Evolutionary conservation across 2,329 filamentous ascomycete genomes (phyloP).

Genomic region (Sporothrix humicola): DNA sequence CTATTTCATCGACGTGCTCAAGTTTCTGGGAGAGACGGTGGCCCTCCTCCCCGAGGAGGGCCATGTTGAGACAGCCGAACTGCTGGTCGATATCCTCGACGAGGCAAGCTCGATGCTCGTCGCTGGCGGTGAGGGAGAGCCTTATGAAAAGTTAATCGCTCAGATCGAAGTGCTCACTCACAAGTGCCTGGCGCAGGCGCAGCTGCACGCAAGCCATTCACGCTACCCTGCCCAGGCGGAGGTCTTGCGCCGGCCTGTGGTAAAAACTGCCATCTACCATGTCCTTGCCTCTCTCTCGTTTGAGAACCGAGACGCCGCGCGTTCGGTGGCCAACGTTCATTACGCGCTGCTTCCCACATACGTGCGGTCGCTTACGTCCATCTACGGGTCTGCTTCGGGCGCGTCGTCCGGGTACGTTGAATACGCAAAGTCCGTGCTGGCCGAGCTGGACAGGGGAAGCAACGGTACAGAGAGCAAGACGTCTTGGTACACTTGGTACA

Average conservation of each 20-base stretch:
- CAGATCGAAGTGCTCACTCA: background rate
- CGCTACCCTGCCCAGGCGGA: background rate
- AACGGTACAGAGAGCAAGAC: background rate
- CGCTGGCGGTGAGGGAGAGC: background rate
- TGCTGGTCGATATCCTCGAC: constrained; percentile 8
- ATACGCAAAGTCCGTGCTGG: constrained; percentile 15
- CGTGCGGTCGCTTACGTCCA: constrained; percentile 14
- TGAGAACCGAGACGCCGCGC: background rate
- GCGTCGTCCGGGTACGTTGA: background rate
- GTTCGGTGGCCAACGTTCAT: background rate
- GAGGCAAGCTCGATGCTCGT: constrained; percentile 11
- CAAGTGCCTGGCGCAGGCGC: constrained; percentile 22
- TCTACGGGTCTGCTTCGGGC: constrained; percentile 21
- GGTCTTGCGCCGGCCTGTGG: background rate
- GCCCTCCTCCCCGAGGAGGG: constrained; percentile 3
- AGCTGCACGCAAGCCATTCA: background rate
- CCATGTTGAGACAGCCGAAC: constrained; percentile 26
- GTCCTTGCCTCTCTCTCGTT: background rate
- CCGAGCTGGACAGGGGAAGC: constrained; percentile 3
- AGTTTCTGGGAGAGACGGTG: background rate
- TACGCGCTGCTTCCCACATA: constrained; percentile 26
- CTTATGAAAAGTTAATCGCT: background rate
- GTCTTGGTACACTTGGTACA: background rate
- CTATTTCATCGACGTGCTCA: background rate
- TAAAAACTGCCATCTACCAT: background rate